These are phyloP conservation scores for Rhizopogon vinicolor DNA, from an alignment of 768 basidiomycete genomes.

Conservation along the genomic window DNA sequence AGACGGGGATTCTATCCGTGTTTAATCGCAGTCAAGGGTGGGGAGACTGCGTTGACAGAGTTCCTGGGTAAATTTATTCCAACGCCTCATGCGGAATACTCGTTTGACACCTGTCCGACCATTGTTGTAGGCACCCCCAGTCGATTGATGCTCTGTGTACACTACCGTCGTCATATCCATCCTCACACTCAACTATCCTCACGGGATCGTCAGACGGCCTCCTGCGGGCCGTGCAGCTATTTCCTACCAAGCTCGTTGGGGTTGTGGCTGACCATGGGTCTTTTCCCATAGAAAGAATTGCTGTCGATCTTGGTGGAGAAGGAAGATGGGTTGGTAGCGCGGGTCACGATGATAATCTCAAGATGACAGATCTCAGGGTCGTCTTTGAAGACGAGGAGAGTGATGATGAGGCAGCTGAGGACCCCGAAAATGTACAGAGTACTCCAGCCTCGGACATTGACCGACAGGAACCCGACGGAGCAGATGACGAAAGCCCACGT, in stretches of 20 bases:
- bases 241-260: slow-evolving; percentile 87
- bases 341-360: slow-evolving; percentile 84
- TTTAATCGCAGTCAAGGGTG: slow-evolving; percentile 87
- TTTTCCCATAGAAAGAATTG: slow-evolving; percentile 87
- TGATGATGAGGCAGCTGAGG: slow-evolving; percentile 12
- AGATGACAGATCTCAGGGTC: slow-evolving; percentile 78
- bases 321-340: slow-evolving; percentile 90
- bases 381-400: slow-evolving; percentile 51
- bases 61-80: slow-evolving; percentile 61
- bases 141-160: slow-evolving; percentile 85
- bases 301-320: slow-evolving; percentile 50
- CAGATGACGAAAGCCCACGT: slow-evolving; percentile 13
- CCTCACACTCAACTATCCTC: slow-evolving; percentile 66
- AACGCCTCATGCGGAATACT: background rate
- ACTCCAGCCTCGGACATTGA: slow-evolving; percentile 10
- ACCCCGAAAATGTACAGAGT: slow-evolving; percentile 19
- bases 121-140: slow-evolving; percentile 69
- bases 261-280: slow-evolving; percentile 90
- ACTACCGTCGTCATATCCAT: slow-evolving; percentile 57
- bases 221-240: slow-evolving; percentile 78
- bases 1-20: slow-evolving; percentile 82
- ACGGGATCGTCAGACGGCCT: slow-evolving; percentile 93
- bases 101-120: slow-evolving; percentile 6
- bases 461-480: slow-evolving; percentile 10
- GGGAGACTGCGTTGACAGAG: slow-evolving; percentile 88